These are phyloP conservation scores for Catenaria anguillulae DNA, from an alignment of 371 early-diverging fungal species.

Conservation along the genomic window DNA sequence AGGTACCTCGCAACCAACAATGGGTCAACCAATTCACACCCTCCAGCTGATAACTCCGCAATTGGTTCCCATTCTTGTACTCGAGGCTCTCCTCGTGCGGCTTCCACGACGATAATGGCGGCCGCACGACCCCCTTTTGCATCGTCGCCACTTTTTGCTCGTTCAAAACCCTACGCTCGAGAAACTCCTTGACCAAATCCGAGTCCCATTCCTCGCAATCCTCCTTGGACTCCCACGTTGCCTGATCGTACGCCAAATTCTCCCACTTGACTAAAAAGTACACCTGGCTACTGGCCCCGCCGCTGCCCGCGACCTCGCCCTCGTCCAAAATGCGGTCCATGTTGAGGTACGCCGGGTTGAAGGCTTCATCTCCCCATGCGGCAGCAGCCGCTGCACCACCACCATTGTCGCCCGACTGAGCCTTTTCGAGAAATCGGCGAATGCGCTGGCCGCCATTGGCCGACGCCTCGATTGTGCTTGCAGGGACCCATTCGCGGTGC, in stretches of 20 bases:
- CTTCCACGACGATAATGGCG: slow-evolving; percentile 25
- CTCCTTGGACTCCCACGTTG: slow-evolving; percentile 14
- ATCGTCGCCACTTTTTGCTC: not conserved
- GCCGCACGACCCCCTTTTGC: not conserved
- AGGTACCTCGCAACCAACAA: slow-evolving; percentile 8
- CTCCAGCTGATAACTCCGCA: slow-evolving; percentile 5
- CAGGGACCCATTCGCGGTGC: slow-evolving; percentile 6
- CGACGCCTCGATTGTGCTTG: not conserved
- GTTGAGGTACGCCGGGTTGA: not conserved
- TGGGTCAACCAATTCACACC: slow-evolving; percentile 4
- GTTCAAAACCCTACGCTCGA: slow-evolving; percentile 11
- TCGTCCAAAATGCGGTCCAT: slow-evolving; percentile 3
- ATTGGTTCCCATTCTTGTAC: slow-evolving; percentile 51
- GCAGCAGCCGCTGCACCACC: slow-evolving; percentile 14
- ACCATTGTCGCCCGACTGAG: slow-evolving; percentile 25
- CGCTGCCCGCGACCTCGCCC: slow-evolving; percentile 30
- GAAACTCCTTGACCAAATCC: slow-evolving; percentile 38
- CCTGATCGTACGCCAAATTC: slow-evolving; percentile 62
- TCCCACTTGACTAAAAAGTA: slow-evolving; percentile 36
- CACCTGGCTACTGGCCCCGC: slow-evolving; percentile 18
- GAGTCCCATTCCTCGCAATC: slow-evolving; percentile 28
- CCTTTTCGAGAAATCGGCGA: not conserved
- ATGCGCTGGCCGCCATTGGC: slow-evolving; percentile 18
- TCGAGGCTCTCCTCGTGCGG: slow-evolving; percentile 46
- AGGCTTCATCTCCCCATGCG: not conserved